A percentile compares a stretch with the other conserved stretches of the same genome.
Conservation (phyloP, 495 filamentous ascomycete species). For the Hypoxylon trugodes region DNA sequence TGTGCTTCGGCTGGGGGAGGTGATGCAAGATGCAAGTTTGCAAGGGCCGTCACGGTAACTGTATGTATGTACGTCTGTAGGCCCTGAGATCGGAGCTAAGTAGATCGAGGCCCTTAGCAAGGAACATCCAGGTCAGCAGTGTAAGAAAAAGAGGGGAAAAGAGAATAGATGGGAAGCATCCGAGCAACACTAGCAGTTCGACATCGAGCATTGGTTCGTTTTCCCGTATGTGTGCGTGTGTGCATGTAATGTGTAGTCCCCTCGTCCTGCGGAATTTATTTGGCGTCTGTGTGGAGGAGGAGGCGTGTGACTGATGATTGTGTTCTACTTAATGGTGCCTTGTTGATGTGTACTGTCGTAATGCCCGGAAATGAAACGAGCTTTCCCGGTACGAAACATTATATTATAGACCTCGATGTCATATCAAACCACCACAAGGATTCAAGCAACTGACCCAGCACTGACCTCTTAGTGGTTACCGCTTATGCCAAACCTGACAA, state of each 20-base stretch:
- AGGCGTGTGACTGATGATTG: constrained; percentile 18
- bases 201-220: constrained; percentile 28
- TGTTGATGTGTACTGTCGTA: constrained; percentile 40
- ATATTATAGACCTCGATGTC: constrained; percentile 42
- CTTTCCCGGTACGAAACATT: constrained; percentile 35
- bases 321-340: constrained; percentile 19
- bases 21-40: constrained; percentile 37
- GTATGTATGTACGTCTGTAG: constrained; percentile 8
- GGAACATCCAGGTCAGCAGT: constrained; percentile 33
- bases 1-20: constrained; percentile 25
- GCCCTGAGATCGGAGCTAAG: constrained; percentile 36
- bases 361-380: constrained; percentile 39
- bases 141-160: constrained; percentile 26
- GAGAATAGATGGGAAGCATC: constrained; percentile 20
- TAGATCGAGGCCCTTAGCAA: constrained; percentile 33
- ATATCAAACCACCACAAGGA: constrained; percentile 36
- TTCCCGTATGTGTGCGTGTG: constrained; percentile 15
- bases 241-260: constrained; percentile 9
- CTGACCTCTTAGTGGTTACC: constrained; percentile 36
- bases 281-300: constrained; percentile 18
- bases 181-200: constrained; percentile 10
- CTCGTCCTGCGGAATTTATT: constrained; percentile 23
- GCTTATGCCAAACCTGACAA: constrained; percentile 37
- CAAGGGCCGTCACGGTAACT: constrained; percentile 38
- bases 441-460: constrained; percentile 33